Conservation (phyloP, 768 basidiomycete genomes). For the Sporobolomyces phaffii region DNA sequence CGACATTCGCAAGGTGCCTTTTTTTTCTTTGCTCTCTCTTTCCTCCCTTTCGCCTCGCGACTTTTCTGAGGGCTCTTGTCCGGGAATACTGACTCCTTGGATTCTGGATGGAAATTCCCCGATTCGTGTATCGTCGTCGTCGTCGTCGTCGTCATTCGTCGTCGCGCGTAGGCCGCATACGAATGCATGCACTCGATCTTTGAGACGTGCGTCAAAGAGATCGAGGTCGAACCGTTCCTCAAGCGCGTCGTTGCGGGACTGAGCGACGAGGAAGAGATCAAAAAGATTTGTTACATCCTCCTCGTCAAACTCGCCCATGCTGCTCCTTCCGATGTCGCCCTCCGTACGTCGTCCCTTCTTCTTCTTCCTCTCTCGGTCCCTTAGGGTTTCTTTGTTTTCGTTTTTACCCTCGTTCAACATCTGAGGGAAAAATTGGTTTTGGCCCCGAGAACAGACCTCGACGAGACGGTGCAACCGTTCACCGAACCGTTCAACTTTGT, state of each 20-base stretch:
- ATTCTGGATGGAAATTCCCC: too few relatives aligned
- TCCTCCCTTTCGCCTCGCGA: too few relatives aligned
- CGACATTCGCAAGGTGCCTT: constrained; percentile 67
- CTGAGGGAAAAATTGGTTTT: too few relatives aligned
- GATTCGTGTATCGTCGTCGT: too few relatives aligned
- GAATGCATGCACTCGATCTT: constrained; percentile 94
- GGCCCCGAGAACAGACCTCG: constrained; percentile 52
- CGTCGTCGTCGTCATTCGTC: too few relatives aligned
- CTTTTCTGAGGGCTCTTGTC: too few relatives aligned
- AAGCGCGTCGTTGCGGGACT: constrained; percentile 73
- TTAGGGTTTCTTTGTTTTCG: background rate
- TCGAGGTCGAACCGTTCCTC: constrained; percentile 82
- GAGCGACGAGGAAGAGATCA: constrained; percentile 89
- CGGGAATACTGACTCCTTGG: too few relatives aligned
- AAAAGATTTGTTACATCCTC: constrained; percentile 92
- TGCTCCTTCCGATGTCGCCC: constrained; percentile 73
- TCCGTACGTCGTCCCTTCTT: constrained; percentile 48
- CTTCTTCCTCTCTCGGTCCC: background rate
- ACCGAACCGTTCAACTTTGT: constrained; percentile 86
- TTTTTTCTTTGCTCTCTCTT: background rate
- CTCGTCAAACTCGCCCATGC: constrained; percentile 82
- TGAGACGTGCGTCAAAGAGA: constrained; percentile 79
- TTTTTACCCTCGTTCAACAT: too few relatives aligned
- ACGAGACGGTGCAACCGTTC: constrained; percentile 73
- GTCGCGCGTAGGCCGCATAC: constrained; percentile 62